Evolutionary conservation across 2,329 filamentous ascomycete genomes (phyloP).

Genomic region (Botrytis fragariae): DNA sequence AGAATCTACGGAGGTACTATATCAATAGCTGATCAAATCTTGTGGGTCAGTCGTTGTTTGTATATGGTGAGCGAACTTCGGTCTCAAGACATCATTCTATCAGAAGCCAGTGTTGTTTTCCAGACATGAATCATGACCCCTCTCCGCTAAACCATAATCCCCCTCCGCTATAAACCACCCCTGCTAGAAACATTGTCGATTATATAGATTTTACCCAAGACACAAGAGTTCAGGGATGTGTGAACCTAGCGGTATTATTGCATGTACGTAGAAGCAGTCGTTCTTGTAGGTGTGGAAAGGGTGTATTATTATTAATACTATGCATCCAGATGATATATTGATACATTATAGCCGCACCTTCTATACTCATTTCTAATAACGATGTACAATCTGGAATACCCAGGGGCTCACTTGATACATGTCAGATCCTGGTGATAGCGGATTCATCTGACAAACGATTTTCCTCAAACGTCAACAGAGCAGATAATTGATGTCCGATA

Average conservation of each 20-base stretch:
- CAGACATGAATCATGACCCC: no score
- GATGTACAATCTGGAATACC: neutral
- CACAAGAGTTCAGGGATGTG: neutral
- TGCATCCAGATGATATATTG: no score
- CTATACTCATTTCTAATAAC: no score
- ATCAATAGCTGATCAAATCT: rapidly evolving
- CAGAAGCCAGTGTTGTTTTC: neutral
- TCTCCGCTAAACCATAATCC: no score
- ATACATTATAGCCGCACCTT: no score
- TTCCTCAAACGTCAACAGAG: neutral
- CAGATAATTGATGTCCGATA: neutral
- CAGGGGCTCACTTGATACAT: neutral
- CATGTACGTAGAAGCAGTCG: neutral
- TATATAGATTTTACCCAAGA: neutral
- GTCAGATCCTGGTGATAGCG: neutral
- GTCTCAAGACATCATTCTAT: neutral
- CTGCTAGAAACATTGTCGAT: neutral
- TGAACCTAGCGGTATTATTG: neutral
- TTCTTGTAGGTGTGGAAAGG: no score
- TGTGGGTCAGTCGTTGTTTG: neutral
- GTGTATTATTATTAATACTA: no score
- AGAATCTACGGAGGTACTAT: rapidly evolving
- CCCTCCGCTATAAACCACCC: neutral
- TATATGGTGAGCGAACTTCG: neutral
- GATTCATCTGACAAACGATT: neutral